phyloP scores from a whole-genome alignment of 768 basidiomycete genomes.

The Trichaptum fuscoviolaceum region DNA sequence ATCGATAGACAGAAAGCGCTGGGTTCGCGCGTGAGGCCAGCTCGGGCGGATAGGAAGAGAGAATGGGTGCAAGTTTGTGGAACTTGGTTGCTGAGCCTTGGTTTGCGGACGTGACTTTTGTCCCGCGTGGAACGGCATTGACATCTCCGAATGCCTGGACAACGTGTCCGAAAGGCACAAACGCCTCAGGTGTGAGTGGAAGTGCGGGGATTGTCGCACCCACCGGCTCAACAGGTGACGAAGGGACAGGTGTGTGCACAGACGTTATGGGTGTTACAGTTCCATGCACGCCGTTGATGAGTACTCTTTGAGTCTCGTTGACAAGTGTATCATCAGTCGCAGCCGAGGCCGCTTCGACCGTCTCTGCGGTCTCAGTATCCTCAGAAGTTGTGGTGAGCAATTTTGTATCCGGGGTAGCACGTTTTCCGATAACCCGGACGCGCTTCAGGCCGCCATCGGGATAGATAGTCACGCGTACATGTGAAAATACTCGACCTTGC shows the following conservation, averaged over 20 bases:
- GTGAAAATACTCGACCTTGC: conserved; percentile 57
- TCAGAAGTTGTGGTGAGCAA: conserved; percentile 4
- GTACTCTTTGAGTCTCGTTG: neutral
- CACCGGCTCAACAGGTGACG: neutral
- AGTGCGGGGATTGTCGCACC: conserved; percentile 43
- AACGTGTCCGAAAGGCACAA: conserved; percentile 85
- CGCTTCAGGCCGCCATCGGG: conserved; percentile 97
- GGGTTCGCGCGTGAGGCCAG: conserved; percentile 42
- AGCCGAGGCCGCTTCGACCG: conserved; percentile 7
- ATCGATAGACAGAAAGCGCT: conserved; percentile 81
- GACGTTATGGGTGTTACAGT: neutral
- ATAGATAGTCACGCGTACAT: conserved; percentile 83
- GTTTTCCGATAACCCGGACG: conserved; percentile 72
- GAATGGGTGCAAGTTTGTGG: conserved; percentile 79
- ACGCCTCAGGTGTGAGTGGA: conserved; percentile 79
- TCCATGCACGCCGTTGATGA: neutral
- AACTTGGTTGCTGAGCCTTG: conserved; percentile 89
- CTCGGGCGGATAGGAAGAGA: conserved; percentile 56
- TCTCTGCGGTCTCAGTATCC: neutral
- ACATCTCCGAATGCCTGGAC: conserved; percentile 80
- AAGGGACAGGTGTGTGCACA: too few species aligned
- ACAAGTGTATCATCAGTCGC: conserved; percentile 2
- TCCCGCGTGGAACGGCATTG: conserved; percentile 57
- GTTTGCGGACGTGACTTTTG: conserved; percentile 78
- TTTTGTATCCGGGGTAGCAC: conserved; percentile 26